Percentiles rank a stretch among this genome's conserved stretches.
Evolutionary conservation across 2,329 filamentous ascomycete genomes (phyloP).

Genomic region (Ophiostoma sp.): DNA sequence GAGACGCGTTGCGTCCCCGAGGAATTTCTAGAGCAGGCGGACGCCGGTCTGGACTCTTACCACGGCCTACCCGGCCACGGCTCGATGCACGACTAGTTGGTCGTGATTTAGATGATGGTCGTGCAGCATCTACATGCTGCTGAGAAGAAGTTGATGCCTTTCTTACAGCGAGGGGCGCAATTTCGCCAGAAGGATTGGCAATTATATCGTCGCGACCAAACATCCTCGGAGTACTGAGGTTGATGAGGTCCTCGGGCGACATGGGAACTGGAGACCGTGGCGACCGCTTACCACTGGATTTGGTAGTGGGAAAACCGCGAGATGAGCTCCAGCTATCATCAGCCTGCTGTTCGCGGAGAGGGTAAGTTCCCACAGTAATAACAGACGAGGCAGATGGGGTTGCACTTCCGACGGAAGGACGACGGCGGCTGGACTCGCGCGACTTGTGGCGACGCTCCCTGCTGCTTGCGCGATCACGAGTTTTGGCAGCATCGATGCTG

Average conservation of each 20-base stretch:
- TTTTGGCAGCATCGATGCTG: slow-evolving; percentile 71
- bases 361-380: slow-evolving; percentile 39
- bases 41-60: slow-evolving; percentile 43
- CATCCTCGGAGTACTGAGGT: slow-evolving; percentile 47
- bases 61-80: slow-evolving; percentile 39
- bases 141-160: slow-evolving; percentile 16
- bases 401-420: slow-evolving; percentile 14
- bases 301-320: slow-evolving; percentile 57
- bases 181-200: background rate
- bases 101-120: slow-evolving; percentile 33
- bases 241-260: slow-evolving; percentile 80
- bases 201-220: slow-evolving; percentile 28
- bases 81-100: slow-evolving; percentile 45
- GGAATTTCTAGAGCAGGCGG: slow-evolving; percentile 41
- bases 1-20: slow-evolving; percentile 58
- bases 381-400: slow-evolving; percentile 21
- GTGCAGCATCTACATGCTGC: slow-evolving; percentile 28
- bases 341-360: slow-evolving; percentile 49
- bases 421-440: slow-evolving; percentile 42
- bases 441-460: slow-evolving; percentile 42
- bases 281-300: slow-evolving; percentile 65
- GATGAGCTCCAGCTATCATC: slow-evolving; percentile 63
- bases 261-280: slow-evolving; percentile 90
- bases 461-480: slow-evolving; percentile 51
- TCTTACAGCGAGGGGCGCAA: slow-evolving; percentile 12